Base-by-base conservation (phyloP, 2,329 filamentous ascomycete species). In the Periconia macrospinosa region DNA sequence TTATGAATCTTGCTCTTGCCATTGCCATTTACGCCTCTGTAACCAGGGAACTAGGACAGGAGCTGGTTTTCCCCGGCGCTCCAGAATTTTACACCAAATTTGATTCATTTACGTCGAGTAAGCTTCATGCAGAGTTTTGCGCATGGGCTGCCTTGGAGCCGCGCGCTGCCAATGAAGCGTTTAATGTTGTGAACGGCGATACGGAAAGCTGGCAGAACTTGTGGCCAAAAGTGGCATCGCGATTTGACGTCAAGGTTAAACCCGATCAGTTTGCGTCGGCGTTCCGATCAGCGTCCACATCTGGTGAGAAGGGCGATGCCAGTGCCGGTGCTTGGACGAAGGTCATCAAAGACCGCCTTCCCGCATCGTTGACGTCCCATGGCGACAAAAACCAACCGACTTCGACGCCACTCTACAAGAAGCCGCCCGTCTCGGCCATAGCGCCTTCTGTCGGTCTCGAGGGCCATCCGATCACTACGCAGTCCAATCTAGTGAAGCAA, bases 121-220 rank as follows among this genome's bases (percentile, higher is more conserved):
- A 59, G 18, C 47, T 72, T 8, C 63, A 70, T 52, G 67, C 62
- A 0, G 44, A 63, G 8, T 73, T 74, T 45, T 70, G 63, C 43
- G 45, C 60, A 17, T 74, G 68, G 70, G 70, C 67, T 0, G 70
- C 67, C 3, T 50, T 66, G 14, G 68, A 68, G 30, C 66, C 71
- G 1, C 59, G 64, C 2, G 70, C 72, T 1, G 70, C 60, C 8
- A 75, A 77, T 52, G 61, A 79, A 50, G 74, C 72, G 2, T 78
- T 78, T 65, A 78, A 78, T 55, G 69, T 76, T 8, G 64, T 73
- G 41, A 78, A 78, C 44, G 76, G 75, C 41, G 76, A 79, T 53
- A 60, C 66, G 1, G 69, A 76, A 55, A 73, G 64, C 50, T 78
- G 75, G 74, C 71, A 76, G 58, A 71, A 73, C 47, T 55, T 79